Base-by-base conservation (phyloP, 495 filamentous ascomycete species). In the Aspergillus hancockii region DNA sequence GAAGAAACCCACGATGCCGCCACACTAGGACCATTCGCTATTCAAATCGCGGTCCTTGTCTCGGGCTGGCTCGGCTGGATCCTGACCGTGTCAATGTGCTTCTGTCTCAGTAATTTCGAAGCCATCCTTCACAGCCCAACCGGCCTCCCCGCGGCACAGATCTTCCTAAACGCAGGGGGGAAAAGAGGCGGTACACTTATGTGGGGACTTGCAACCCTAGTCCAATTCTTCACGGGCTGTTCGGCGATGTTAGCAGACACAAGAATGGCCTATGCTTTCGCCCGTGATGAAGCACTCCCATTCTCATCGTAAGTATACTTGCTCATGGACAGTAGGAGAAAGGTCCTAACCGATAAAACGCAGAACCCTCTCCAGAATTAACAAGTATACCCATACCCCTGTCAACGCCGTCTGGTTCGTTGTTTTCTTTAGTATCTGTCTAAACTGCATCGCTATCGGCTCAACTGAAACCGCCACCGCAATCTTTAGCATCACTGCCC, bases 1-100 rank as follows among this genome's bases (percentile, higher is more conserved):
- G 87, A 90, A 71, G 87, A 90, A 71, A 89, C 86, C 25, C 86
- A 88, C 52, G 82, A 89, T 66, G 87, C 87, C 5, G 87, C 87
- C 12, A 75, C 88, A 40, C 79, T 80, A 57, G 87, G 87, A 3
- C 87, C 87, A 7, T 61, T 85, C 14, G 86, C 87, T 12, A 90
- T 90, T 58, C 76, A 79, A 55, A 77, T 75, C 38, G 87, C 87
- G 7, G 84, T 90, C 16, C 57, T 88, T 0, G 82, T 89, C n/a
- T 88, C 85, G 13, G 87, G 87, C 2, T 61, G 78, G 9, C 71
- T 89, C 8, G 87, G 87, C 18, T 88, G 81, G 81, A 69, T 90
- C 58, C 69, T 90, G 10, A 90, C 84, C 10, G 76, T 90, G 21
- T 85, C 81, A 18, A 81, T 90, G 71, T 87, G 85, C 60, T 88